Base-by-base conservation (phyloP, 129 eudicot species). In the Artemisia tridentata region DNA sequence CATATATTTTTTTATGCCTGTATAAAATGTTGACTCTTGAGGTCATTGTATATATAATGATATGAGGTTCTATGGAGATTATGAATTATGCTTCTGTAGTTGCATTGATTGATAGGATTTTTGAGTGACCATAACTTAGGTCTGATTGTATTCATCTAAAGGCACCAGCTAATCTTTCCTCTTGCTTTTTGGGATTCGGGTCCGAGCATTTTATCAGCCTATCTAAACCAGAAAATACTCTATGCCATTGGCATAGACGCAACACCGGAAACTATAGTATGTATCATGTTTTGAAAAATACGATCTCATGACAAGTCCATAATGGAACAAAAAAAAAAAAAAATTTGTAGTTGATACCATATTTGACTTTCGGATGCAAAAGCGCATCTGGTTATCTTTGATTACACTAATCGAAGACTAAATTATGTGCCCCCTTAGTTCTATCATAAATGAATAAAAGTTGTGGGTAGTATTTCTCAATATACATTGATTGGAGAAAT, bases 241-340 rank as follows among this genome's bases (percentile, higher is more conserved):
- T 38, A 50, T 31, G 59, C 11, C 16, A n/a, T 49, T 67, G 43
- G 9, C 47, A 67, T 49, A 48, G 60, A 25, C 11, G 15, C 27
- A 25, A 15, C 18, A 3, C 23, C 47, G 47, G 23, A 27, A 12
- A 51, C 13, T 68, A 47, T 11, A 17, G 14, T 27, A 16, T 52
- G 48, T 54, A 68, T 68, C 31, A 27, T 27, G 5, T 27, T 27
- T 49, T 67, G 14, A 67, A 46, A 23, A 67, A 62, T 31, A 13
- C 15, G 48, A 21, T 55, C 41, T 56, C 7, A 70, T 55, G 75
- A 55, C 4, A 55, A 69, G 61, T 17, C 51, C 34, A 52, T 53
- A 27, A 29, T 69, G 18, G 62, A 51, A n/a, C 20, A 55, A 18
- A 8, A 38, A 51, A 31, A 16, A 68, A 23, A 23, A 23, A 23